phyloP scores from a whole-genome alignment of 1,139 yeast species.

The Kodamaea sp. region DNA sequence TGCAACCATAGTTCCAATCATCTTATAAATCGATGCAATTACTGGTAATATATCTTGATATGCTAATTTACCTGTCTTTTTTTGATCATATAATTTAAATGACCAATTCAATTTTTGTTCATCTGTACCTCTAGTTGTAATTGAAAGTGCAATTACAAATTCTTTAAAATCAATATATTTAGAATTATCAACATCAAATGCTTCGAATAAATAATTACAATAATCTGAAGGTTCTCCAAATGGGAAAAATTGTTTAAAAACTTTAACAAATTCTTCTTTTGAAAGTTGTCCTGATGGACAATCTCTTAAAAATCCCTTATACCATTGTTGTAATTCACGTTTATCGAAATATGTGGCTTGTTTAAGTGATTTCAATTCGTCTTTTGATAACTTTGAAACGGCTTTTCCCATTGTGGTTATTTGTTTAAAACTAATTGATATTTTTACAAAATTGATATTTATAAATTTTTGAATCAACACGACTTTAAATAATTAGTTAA shows the following conservation, averaged over 20 bases:
- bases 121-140: slow-evolving; percentile 82
- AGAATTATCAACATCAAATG: slow-evolving; percentile 78
- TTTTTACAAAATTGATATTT: too few species aligned
- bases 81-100: slow-evolving; percentile 80
- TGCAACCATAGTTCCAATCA: slow-evolving; percentile 95
- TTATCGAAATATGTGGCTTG: slow-evolving; percentile 89
- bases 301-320: slow-evolving; percentile 89
- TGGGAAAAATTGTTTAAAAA: slow-evolving; percentile 95
- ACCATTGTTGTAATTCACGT: slow-evolving; percentile 96
- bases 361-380: slow-evolving; percentile 79
- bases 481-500: slow-evolving; percentile 1
- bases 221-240: slow-evolving; percentile 96
- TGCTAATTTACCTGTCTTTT: slow-evolving; percentile 69
- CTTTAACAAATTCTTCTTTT: slow-evolving; percentile 84
- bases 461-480: background rate
- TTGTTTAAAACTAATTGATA: background rate
- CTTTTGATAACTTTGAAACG: slow-evolving; percentile 87
- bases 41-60: slow-evolving; percentile 78
- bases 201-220: slow-evolving; percentile 82
- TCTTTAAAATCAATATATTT: slow-evolving; percentile 90
- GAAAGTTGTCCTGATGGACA: slow-evolving; percentile 90
- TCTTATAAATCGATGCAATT: slow-evolving; percentile 80
- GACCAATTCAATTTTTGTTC: slow-evolving; percentile 89
- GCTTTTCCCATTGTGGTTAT: slow-evolving; percentile 79
- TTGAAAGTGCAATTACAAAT: slow-evolving; percentile 81